Evolutionary conservation across 805 yeast species (phyloP), one percentile per base, ranked within the genome.

Genomic region (Wickerhamiella vanderwaltii): DNA sequence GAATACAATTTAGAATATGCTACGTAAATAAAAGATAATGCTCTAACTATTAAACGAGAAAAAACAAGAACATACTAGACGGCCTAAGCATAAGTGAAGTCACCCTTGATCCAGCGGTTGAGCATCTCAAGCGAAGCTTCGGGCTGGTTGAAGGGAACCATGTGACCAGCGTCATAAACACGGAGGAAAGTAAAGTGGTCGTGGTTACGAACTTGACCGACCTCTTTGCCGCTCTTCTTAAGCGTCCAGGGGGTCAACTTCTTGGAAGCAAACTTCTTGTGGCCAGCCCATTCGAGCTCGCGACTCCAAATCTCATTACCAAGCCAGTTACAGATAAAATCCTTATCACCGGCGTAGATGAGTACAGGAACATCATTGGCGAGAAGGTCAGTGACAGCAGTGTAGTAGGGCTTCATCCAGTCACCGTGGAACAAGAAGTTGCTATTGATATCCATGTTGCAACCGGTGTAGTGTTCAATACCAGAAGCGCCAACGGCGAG

Each of bases 341-440:
- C 97, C 65, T 85, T 84, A 65, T 87, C 95, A 58, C 97, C 97
- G 12, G 95, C 95, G 55, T 87, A 88, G 48, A 88, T 71, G 58
- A 88, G 71, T 20, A 86, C 87, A 4, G 95, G 95, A 38, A 87
- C 55, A 12, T 70, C 79, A 19, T 69, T 59, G 48, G 85, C 86
- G 52, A 88, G 71, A 47, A 86, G 63, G 37, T 75, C 77, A 18
- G 77, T 67, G 31, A 88, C 84, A 39, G 73, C 76, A 29, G 55
- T 56, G 58, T 84, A 91, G 70, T 77, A 86, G 18, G 95, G 95
- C 61, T 79, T 79, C 79, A 81, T 75, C 81, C 88, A 82, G 65
- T 88, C 98, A 49, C 95, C 95, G 17, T 83, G 75, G 52, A 85
- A 73, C 49, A 80, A 55, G 63, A 88, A 88, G 69, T 82, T 78